Evolutionary conservation across 306 rosid species (phyloP), one percentile per base, ranked within the genome.

Genomic region (Potentilla sterilis): DNA sequence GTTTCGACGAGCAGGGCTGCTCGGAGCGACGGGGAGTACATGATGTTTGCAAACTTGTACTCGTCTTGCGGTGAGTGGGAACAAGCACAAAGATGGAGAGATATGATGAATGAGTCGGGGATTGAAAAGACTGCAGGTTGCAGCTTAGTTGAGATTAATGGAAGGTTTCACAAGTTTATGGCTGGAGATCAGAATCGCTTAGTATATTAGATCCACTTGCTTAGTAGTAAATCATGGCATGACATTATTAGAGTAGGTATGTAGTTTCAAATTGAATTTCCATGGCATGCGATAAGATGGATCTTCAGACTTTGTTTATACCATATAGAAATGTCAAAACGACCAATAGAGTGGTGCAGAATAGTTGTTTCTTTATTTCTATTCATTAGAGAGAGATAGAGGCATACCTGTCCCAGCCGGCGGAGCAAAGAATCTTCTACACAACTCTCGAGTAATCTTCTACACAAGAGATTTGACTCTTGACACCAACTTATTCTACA

Each of bases 41-140:
- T 82, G 82, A 78, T 69, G 85, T 78, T 82, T 40, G 51, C 85
- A 2, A 82, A 82, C 74, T 74, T 78, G 74, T 74, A 82, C 55
- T 77, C 77, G 21, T 78, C 80, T 9, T 74, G 72, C 38, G 77
- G 82, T 63, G 52, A 52, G 69, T 82, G 79, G 76, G 77, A 82
- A 57, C 80, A 52, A 63, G 82, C 85, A 8, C 18, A 73, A 21
- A 68, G 69, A 63, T 78, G 85, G 85, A 82, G 82, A 77, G 73
- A 41, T 9, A 74, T 69, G 85, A 82, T 82, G 82, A 78, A 82
- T 38, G 42, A 55, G 55, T 82, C 70, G 0, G 80, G 85, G 79
- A 40, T 82, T 52, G 74, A 66, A 35, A 78, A 82, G 79, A 78
- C 79, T 43, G 80, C 77, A 34, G 82, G 80, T 3, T 62, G 85